A percentile compares a stretch with the other conserved stretches of the same genome.
These are phyloP conservation scores for Verticillium dahliae DNA, from an alignment of 2,329 filamentous ascomycete species.

Conservation along the genomic window DNA sequence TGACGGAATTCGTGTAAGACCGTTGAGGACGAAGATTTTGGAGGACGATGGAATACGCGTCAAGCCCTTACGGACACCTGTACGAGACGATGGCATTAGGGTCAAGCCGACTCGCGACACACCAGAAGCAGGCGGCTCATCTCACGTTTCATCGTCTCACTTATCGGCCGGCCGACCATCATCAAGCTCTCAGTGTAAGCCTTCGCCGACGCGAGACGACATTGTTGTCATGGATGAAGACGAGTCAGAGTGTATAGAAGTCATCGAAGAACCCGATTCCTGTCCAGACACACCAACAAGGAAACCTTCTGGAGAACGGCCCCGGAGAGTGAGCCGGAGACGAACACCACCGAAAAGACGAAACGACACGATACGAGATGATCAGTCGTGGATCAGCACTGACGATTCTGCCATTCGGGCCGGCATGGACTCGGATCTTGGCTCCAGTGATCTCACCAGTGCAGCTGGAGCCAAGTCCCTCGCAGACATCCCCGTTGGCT, in stretches of 20 bases:
- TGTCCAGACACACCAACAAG: constrained; percentile 29
- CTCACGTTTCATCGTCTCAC: background rate
- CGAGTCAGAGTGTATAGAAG: constrained; percentile 18
- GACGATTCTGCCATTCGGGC: constrained; percentile 15
- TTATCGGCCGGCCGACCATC: constrained; percentile 7
- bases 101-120: constrained; percentile 1
- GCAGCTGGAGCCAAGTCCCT: constrained; percentile 38
- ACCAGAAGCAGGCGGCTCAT: background rate
- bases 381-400: constrained; percentile 18
- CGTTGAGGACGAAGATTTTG: constrained; percentile 23
- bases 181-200: constrained; percentile 14
- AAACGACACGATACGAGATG: constrained; percentile 10
- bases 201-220: constrained; percentile 10
- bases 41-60: constrained; percentile 27
- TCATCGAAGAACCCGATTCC: constrained; percentile 28
- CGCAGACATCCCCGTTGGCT: constrained; percentile 57
- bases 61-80: constrained; percentile 12
- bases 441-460: constrained; percentile 27
- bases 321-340: constrained; percentile 6
- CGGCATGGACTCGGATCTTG: constrained; percentile 23
- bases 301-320: constrained; percentile 6
- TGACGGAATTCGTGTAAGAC: constrained; percentile 24
- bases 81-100: constrained; percentile 12
- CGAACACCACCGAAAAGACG: constrained; percentile 2
- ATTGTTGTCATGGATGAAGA: constrained; percentile 19